phyloP scores from a whole-genome alignment of 1,284 basidiomycete genomes.

The Puccinia horiana region DNA sequence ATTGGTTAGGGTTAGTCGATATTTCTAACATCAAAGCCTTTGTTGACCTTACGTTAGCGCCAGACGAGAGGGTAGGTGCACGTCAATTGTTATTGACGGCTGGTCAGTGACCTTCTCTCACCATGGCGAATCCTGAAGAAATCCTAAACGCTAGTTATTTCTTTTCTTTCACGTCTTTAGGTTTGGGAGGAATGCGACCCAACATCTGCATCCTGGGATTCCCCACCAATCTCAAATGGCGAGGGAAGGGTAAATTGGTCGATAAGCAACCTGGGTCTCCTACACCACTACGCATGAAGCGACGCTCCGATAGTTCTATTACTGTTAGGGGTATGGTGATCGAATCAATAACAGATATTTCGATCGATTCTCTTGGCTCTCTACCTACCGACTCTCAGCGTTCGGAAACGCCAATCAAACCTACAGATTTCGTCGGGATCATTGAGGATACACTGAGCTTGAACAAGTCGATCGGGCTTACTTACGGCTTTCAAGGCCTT shows the following conservation, averaged over 20 bases:
- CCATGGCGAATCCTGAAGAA: not conserved
- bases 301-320: slow-evolving; percentile 37
- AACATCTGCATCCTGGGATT: slow-evolving; percentile 48
- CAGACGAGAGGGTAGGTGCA: slow-evolving; percentile 46
- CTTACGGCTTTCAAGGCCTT: slow-evolving; percentile 29
- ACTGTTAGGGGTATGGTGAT: slow-evolving; percentile 36
- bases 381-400: slow-evolving; percentile 45
- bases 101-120: slow-evolving; percentile 25
- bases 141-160: not conserved
- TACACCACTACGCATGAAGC: not conserved
- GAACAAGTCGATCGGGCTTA: slow-evolving; percentile 40
- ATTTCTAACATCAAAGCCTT: slow-evolving; percentile 49
- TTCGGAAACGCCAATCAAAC: slow-evolving; percentile 29
- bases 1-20: slow-evolving; percentile 47
- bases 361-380: slow-evolving; percentile 25
- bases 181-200: slow-evolving; percentile 47
- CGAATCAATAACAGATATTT: slow-evolving; percentile 12
- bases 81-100: slow-evolving; percentile 38
- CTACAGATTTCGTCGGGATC: slow-evolving; percentile 39
- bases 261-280: not conserved
- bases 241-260: slow-evolving; percentile 31
- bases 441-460: slow-evolving; percentile 35
- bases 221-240: slow-evolving; percentile 45
- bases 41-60: slow-evolving; percentile 44
- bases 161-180: not conserved